phyloP scores from a whole-genome alignment of 1,284 basidiomycete species.

The Kwoniella shivajii region DNA sequence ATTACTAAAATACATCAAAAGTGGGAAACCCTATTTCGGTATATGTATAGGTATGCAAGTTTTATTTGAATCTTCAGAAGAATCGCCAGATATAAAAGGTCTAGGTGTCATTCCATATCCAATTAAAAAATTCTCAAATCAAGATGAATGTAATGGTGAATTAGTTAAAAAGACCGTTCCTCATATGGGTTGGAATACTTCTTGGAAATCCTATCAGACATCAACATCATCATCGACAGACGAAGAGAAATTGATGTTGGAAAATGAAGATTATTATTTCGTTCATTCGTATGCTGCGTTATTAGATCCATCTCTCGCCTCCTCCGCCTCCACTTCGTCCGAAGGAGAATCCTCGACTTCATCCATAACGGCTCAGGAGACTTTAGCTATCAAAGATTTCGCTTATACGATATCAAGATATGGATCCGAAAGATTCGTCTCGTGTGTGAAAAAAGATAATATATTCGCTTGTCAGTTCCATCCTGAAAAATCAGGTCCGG shows the following conservation, averaged over 20 bases:
- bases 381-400: constrained; percentile 62
- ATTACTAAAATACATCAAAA: constrained; percentile 77
- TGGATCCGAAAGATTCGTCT: constrained; percentile 89
- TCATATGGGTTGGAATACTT: constrained; percentile 96
- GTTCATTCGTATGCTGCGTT: constrained; percentile 87
- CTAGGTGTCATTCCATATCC: constrained; percentile 55
- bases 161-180: constrained; percentile 87
- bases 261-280: constrained; percentile 82
- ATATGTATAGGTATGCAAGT: constrained; percentile 99
- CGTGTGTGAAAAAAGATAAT: constrained; percentile 79
- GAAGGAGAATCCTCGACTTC: constrained; percentile 48
- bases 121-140: constrained; percentile 51
- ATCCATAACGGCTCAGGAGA: neutral
- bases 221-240: constrained; percentile 10
- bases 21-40: constrained; percentile 92
- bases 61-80: constrained; percentile 82
- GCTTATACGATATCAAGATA: constrained; percentile 88
- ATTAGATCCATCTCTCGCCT: no score
- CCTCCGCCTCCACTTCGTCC: constrained; percentile 57
- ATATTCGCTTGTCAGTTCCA: constrained; percentile 97
- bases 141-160: constrained; percentile 28
- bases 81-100: constrained; percentile 58
- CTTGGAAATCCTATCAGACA: constrained; percentile 48
- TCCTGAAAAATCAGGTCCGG: constrained; percentile 95
- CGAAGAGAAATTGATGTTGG: constrained; percentile 52